Conservation (phyloP, 1,284 basidiomycete genomes). For the Lignosus rhinocerotis region DNA sequence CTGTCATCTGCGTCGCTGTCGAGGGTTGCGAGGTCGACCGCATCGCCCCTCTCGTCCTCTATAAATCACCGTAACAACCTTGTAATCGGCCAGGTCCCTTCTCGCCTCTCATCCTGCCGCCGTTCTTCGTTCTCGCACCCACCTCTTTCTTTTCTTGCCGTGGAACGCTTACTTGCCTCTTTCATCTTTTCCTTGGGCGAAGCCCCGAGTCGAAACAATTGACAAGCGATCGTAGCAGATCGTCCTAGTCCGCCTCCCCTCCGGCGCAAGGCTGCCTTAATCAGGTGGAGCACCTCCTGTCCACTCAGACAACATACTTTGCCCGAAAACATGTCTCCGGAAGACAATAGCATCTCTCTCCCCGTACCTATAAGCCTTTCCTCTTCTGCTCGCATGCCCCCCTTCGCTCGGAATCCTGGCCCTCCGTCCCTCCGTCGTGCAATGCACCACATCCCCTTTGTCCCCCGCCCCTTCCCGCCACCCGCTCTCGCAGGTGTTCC, state of each 20-base stretch:
- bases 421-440: conserved; percentile 27
- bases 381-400: conserved; percentile 12
- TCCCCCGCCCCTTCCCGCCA: conserved; percentile 61
- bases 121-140: conserved; percentile 16
- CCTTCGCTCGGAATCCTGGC: conserved; percentile 22
- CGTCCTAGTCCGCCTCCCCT: conserved; percentile 20
- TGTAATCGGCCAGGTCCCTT: conserved; percentile 8
- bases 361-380: conserved; percentile 24
- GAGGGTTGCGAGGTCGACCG: conserved; percentile 21
- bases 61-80: conserved; percentile 17
- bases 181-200: conserved; percentile 21
- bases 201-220: conserved; percentile 25
- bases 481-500: conserved; percentile 63
- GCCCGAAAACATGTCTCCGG: conserved; percentile 26
- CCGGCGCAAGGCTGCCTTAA: conserved; percentile 23
- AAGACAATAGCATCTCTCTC: conserved; percentile 23
- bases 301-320: conserved; percentile 19
- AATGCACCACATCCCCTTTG: conserved; percentile 44
- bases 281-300: conserved; percentile 19
- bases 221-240: conserved; percentile 18
- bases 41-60: conserved; percentile 8
- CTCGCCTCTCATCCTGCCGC: conserved; percentile 2
- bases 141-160: conserved; percentile 10
- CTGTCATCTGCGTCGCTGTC: background rate
- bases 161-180: conserved; percentile 14